Base-by-base conservation (phyloP, 345 rosid species). In the Cardamine occulta region DNA sequence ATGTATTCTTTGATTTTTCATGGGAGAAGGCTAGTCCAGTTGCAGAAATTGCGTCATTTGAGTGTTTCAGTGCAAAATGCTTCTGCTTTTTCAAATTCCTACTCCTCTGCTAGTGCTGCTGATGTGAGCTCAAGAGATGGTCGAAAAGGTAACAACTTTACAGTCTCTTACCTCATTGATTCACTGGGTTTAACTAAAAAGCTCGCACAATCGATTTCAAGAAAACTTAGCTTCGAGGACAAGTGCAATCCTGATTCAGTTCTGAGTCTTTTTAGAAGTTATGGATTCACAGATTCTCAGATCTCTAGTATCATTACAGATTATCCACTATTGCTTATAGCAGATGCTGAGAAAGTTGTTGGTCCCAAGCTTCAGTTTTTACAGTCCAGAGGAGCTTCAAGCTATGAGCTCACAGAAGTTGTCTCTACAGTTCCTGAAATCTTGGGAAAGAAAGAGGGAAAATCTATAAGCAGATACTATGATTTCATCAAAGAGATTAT, bases 291-390 rank as follows among this genome's bases (percentile, higher is more conserved):
- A 3, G 21, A 59, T 4, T 63, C 77, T 52, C 85, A 82, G 18
- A 73, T 82, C 51, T 40, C 62, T 14, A 21, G 3, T 4, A 24
- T 73, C 8, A 28, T 82, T 26, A 19, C 48, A 3, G 2, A 0
- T 7, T 34, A 44, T 3, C 88, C 85, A 0, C 0, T 0, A 0
- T 1, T 85, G 48, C 85, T 85, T 18, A 1, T 51, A 3, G 13
- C 1, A 9, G 44, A 65, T 39, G 49, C 66, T 11, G 66, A 73
- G 62, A 73, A 58, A 7, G 62, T 65, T 2, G 51, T 80, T 28
- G 51, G 39, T 48, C 85, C 83, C 31, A 82, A 84, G 56, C 57
- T 82, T 12, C 29, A 74, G 65, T 68, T 69, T 51, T 1, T 84
- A 2, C 54, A 18, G 23, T 81, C 84, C 1, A 65, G 37, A 60